Base-by-base conservation (phyloP, 2,329 filamentous ascomycete genomes). In the Capronia americana region DNA sequence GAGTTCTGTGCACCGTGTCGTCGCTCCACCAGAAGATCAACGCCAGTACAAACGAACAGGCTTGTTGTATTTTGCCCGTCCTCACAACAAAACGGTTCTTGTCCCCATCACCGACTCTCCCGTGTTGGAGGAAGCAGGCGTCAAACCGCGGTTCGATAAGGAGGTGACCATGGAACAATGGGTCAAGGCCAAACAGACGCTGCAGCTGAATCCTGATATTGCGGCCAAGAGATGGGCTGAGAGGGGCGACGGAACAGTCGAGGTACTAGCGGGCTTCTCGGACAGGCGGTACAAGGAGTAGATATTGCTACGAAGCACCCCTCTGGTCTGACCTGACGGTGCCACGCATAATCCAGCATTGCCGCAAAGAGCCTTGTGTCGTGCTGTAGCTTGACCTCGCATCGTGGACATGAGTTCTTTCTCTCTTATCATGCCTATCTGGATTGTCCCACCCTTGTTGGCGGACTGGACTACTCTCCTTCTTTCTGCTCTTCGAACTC, bases 401-500 rank as follows among this genome's bases (percentile, higher is more conserved):
- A 20, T 44, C 17, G 38, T 44, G 17, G 38, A 44, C n/a, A 26
- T 53, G 48, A 51, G 10, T 23, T 53, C 17, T 7, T 44, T 44
- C 38, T 8, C 38, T 44, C 38, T 20, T n/a, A n/a, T 44, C 38
- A 51, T 26, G 20, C 24, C 48, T n/a, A 44, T n/a, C 17, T 44
- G 48, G 2, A 23, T 12, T 51, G 23, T 23, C 12, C 4, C 11
- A 23, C 23, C 2, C 10, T 24, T 26, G 20, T 51, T 5, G 48
- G 11, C 34, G 24, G n/a, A 44, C 12, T 10, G 28, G n/a, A 23
- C 55, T 57, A 41, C 50, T 44, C 50, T 23, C 55, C 23, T 24
- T 34, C 28, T 17, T 54, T 34, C 17, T 56, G 70, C 34, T 87
- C 87, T 74, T 91, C 89, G 73, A 93, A 93, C 54, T 91, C 81